Conservation (phyloP, 495 filamentous ascomycete genomes). For the Penicillium lividum region DNA sequence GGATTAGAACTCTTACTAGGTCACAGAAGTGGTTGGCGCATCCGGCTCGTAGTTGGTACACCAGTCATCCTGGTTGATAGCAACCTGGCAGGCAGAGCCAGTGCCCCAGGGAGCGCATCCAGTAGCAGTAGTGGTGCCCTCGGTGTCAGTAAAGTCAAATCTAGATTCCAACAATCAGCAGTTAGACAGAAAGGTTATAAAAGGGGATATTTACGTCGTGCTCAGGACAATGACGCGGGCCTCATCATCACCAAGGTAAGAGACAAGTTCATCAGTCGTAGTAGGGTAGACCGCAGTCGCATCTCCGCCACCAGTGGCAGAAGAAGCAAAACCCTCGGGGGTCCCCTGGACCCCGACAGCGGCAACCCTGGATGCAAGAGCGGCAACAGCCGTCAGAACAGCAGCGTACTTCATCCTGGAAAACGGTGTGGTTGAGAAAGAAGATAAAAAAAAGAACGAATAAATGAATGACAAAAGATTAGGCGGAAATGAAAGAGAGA, state of each 20-base stretch:
- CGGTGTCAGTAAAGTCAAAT: slow-evolving; percentile 46
- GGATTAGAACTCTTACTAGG: slow-evolving; percentile 28
- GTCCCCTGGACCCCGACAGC: slow-evolving; percentile 37
- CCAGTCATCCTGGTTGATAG: slow-evolving; percentile 55
- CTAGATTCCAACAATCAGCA: too few relatives aligned
- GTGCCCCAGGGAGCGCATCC: slow-evolving; percentile 52
- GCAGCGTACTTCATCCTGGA: slow-evolving; percentile 21
- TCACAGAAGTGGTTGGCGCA: slow-evolving; percentile 38
- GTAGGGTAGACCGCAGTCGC: slow-evolving; percentile 40
- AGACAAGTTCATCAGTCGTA: slow-evolving; percentile 43
- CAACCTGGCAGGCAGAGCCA: slow-evolving; percentile 46
- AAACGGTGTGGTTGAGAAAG: not conserved
- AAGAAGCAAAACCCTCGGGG: slow-evolving; percentile 44
- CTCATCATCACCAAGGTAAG: slow-evolving; percentile 39
- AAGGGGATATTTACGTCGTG: slow-evolving; percentile 18
- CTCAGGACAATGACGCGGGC: slow-evolving; percentile 41
- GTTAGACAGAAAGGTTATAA: too few relatives aligned
- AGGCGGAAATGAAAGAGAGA: too few relatives aligned
- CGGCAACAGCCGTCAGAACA: slow-evolving; percentile 25
- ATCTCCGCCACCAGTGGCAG: slow-evolving; percentile 42
- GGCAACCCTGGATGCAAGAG: slow-evolving; percentile 17
- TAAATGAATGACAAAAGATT: not conserved
- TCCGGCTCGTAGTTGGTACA: slow-evolving; percentile 42
- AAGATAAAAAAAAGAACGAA: slow-evolving; percentile 3
- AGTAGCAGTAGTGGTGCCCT: slow-evolving; percentile 41